These are phyloP conservation scores for Pleurotus platypus DNA, from an alignment of 768 basidiomycete genomes.

Conservation along the genomic window DNA sequence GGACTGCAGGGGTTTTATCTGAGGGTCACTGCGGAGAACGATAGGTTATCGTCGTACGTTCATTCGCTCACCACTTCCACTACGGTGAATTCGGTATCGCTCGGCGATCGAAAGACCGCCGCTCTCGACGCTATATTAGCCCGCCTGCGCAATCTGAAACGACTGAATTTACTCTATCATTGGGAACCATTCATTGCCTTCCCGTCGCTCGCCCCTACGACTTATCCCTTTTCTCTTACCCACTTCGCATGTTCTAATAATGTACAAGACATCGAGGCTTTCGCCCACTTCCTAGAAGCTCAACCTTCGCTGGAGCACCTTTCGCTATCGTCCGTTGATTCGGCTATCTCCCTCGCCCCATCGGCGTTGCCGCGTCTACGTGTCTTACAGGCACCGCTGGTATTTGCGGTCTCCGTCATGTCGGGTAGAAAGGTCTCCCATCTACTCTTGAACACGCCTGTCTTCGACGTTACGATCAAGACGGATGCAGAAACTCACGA, in stretches of 20 bases:
- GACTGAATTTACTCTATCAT: not conserved
- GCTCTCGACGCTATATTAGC: not conserved
- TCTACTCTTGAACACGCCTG: not conserved
- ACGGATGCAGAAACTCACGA: not conserved
- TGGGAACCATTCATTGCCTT: not conserved
- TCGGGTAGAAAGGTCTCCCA: not conserved
- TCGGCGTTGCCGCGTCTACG: not conserved
- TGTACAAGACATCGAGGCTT: not conserved
- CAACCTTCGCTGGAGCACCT: constrained; percentile 2
- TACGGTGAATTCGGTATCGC: not conserved
- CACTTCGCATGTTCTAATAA: not conserved
- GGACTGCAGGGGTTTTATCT: not conserved
- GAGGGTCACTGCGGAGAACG: not conserved
- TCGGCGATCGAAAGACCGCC: not conserved
- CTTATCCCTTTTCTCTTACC: not conserved
- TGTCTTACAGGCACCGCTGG: not conserved
- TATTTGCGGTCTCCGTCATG: not conserved
- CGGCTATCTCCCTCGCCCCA: not conserved
- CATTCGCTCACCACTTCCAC: not conserved
- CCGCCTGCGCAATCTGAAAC: not conserved
- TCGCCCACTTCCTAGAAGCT: not conserved
- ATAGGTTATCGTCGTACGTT: not conserved
- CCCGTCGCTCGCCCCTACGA: not conserved
- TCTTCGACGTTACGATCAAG: not conserved
- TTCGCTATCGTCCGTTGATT: not conserved